A percentile compares a stretch with the other conserved stretches of the same genome.
Evolutionary conservation across 345 rosid species (phyloP).

Genomic region (Sisymbrium irio): DNA sequence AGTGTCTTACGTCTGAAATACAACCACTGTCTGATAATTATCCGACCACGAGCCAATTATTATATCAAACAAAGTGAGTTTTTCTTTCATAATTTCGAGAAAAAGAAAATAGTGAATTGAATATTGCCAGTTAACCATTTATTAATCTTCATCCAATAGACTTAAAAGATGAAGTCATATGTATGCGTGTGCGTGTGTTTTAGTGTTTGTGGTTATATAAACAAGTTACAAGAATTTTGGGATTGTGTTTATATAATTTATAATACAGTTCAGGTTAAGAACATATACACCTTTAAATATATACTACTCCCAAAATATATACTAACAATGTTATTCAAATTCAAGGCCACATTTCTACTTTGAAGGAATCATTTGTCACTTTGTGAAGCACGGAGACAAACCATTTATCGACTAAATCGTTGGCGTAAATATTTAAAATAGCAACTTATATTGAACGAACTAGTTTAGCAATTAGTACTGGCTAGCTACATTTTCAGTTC

Average conservation of each 20-base stretch:
- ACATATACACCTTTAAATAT: too few relatives aligned
- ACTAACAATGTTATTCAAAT: neutral
- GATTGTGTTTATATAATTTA: constrained; percentile 27
- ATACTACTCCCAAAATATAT: neutral
- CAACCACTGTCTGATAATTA: constrained; percentile 28
- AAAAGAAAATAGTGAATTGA: neutral
- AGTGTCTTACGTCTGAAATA: constrained; percentile 24
- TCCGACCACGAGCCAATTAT: constrained; percentile 26
- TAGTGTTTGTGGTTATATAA: constrained; percentile 36
- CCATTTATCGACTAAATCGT: constrained; percentile 18
- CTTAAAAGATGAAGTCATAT: constrained; percentile 16
- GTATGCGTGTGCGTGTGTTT: constrained; percentile 31
- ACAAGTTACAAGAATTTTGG: constrained; percentile 37
- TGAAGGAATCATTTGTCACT: constrained; percentile 35
- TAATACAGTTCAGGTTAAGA: neutral
- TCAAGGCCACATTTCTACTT: constrained; percentile 23
- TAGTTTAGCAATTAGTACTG: neutral
- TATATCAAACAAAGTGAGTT: constrained; percentile 1
- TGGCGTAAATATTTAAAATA: neutral
- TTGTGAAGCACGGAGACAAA: constrained; percentile 23
- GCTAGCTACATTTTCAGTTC: constrained; percentile 3
- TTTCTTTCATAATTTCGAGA: neutral
- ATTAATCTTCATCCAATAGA: constrained; percentile 15
- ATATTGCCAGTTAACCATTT: constrained; percentile 8
- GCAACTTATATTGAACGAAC: neutral